Base-by-base conservation (phyloP, 2,329 filamentous ascomycete species). In the Trichoderma harzianum region DNA sequence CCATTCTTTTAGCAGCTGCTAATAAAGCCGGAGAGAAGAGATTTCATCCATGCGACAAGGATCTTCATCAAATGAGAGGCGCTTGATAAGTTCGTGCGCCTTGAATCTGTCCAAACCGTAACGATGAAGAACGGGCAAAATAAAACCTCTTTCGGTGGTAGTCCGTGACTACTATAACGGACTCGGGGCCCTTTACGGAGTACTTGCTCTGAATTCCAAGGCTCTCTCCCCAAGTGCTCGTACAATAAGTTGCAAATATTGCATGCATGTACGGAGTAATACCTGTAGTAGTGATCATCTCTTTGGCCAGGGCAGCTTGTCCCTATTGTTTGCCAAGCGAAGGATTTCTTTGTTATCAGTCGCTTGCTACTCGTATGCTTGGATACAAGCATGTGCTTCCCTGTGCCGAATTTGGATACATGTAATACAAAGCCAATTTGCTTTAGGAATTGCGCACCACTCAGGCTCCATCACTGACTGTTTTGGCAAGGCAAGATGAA, bases 1-100 rank as follows among this genome's bases (percentile, higher is more conserved):
- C 70, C 63, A 63, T 39, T 72, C 26, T 68, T 68, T 68, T 68
- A 68, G 70, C 70, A 68, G 32, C 70, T 72, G 69, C 62, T 71
- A 53, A 53, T 60, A 63, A 57, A 72, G 39, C 43, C 55, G 69
- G 69, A 39, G 51, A 58, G 43, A 62, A 71, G 62, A 67, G 53
- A 62, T 61, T 51, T 58, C 68, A 53, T 67, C 55, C 53, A 53
- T 71, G 57, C 57, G 61, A 62, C 70, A 61, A 58, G 62, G 69
- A 36, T 71, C 36, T 67, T 16, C 39, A 53, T 57, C 64, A 72
- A 72, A 72, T 72, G 63, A 68, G 70, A 72, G 58, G 8, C 47
- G 34, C 57, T 72, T 4, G 64, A 72, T 72, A 72, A 72, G 43
- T 63, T 55, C 39, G n/a, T 51, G 43, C 10, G 18, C 47, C 21